These are phyloP conservation scores for Nannizzia gypsea DNA, from an alignment of 2,329 filamentous ascomycete genomes.

Conservation along the genomic window DNA sequence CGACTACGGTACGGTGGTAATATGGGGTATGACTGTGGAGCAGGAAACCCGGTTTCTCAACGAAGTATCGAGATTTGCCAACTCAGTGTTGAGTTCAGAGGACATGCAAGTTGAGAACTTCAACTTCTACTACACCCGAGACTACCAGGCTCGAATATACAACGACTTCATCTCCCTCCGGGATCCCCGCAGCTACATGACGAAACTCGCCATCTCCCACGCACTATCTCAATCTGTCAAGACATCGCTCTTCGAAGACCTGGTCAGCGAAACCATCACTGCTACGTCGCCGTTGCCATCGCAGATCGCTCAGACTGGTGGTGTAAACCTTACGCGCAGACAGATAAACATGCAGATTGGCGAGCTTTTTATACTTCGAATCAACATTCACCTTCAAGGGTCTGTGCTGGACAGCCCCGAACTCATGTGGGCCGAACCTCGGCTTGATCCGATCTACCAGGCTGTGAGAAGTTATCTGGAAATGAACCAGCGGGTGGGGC, in stretches of 20 bases:
- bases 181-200: conserved; percentile 96
- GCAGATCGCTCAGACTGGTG: conserved; percentile 84
- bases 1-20: conserved; percentile 92
- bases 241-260: conserved; percentile 91
- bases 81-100: conserved; percentile 74
- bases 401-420: conserved; percentile 94
- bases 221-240: conserved; percentile 93
- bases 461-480: conserved; percentile 91
- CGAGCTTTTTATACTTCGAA: conserved; percentile 91
- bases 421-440: conserved; percentile 96
- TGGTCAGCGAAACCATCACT: conserved; percentile 87
- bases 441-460: conserved; percentile 91
- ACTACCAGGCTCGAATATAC: conserved; percentile 97
- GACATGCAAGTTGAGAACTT: conserved; percentile 94
- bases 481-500: conserved; percentile 87
- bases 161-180: conserved; percentile 96
- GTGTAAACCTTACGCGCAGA: conserved; percentile 72
- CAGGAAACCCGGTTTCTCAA: conserved; percentile 87
- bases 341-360: conserved; percentile 99
- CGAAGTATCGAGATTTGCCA: conserved; percentile 87
- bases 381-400: conserved; percentile 96
- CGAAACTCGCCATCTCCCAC: conserved; percentile 90
- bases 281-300: conserved; percentile 85
- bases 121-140: conserved; percentile 97
- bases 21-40: conserved; percentile 91